These are phyloP conservation scores for Boletus tomentosulus DNA, from an alignment of 768 basidiomycete species.

Conservation along the genomic window DNA sequence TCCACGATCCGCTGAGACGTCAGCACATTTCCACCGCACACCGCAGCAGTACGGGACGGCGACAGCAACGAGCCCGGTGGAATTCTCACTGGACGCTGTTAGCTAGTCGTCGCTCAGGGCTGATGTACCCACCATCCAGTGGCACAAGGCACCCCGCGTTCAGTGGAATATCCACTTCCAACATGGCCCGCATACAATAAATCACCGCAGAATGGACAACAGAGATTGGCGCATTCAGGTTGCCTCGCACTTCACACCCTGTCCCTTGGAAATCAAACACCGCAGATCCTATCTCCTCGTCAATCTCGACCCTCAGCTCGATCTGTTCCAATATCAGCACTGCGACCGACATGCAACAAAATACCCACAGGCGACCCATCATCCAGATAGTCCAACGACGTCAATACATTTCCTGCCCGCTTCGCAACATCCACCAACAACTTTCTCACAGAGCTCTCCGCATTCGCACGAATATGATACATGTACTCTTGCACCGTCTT, in stretches of 20 bases:
- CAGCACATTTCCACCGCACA: slow-evolving; percentile 89
- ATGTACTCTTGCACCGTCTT: slow-evolving; percentile 90
- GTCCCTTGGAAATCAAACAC: slow-evolving; percentile 83
- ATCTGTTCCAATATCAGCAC: slow-evolving; percentile 43
- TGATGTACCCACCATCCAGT: slow-evolving; percentile 53
- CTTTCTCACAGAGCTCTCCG: slow-evolving; percentile 81
- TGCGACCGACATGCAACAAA: background rate
- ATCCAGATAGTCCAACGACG: slow-evolving; percentile 79
- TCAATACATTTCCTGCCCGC: slow-evolving; percentile 62
- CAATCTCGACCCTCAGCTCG: slow-evolving; percentile 69
- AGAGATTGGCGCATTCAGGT: slow-evolving; percentile 80
- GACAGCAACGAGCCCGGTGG: slow-evolving; percentile 75
- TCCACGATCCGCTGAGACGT: slow-evolving; percentile 94
- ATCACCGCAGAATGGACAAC: slow-evolving; percentile 87
- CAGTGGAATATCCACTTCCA: slow-evolving; percentile 82
- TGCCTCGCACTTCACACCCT: slow-evolving; percentile 78
- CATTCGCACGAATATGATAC: slow-evolving; percentile 85
- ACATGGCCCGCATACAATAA: slow-evolving; percentile 86
- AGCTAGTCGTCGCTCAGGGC: background rate
- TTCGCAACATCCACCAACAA: slow-evolving; percentile 73
- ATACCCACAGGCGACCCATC: slow-evolving; percentile 75
- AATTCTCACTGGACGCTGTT: slow-evolving; percentile 56
- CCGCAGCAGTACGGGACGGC: slow-evolving; percentile 83
- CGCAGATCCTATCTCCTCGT: slow-evolving; percentile 70
- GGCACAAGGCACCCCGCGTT: slow-evolving; percentile 94